phyloP scores from a whole-genome alignment of 768 basidiomycete species.

The Mycena chlorophos region DNA sequence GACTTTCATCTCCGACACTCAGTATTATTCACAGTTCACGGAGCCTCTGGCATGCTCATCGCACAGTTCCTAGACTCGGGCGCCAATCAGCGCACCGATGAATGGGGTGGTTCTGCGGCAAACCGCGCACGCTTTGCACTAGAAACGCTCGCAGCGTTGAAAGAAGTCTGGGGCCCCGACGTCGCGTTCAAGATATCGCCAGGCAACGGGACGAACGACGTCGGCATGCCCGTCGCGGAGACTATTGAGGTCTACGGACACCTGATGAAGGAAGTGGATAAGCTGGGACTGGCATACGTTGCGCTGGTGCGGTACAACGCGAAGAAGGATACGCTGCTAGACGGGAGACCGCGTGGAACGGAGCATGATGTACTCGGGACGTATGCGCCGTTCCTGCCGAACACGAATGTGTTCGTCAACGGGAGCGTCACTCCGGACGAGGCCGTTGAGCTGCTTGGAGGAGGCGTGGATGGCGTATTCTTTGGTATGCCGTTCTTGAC shows the following conservation, averaged over 20 bases:
- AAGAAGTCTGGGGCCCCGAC: constrained; percentile 32
- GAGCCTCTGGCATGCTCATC: constrained; percentile 32
- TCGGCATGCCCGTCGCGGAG: constrained; percentile 23
- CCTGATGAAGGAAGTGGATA: constrained; percentile 18
- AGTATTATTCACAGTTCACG: constrained; percentile 18
- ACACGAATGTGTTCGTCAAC: constrained; percentile 28
- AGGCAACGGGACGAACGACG: constrained; percentile 8
- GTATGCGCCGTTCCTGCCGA: constrained; percentile 27
- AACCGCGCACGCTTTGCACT: constrained; percentile 40
- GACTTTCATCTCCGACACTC: neutral
- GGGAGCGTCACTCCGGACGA: constrained; percentile 29
- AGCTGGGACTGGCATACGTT: constrained; percentile 30
- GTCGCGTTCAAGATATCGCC: constrained; percentile 34
- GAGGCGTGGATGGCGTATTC: constrained; percentile 29
- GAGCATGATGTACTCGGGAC: constrained; percentile 31
- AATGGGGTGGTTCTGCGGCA: constrained; percentile 42
- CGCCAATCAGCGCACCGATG: constrained; percentile 35
- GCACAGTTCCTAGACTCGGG: constrained; percentile 34
- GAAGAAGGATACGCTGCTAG: neutral
- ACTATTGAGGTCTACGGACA: constrained; percentile 22
- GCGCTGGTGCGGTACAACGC: constrained; percentile 30
- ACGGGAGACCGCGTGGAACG: constrained; percentile 23
- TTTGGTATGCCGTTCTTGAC: constrained; percentile 31
- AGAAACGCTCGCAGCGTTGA: constrained; percentile 31
- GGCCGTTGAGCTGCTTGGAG: constrained; percentile 26